Conservation (phyloP, 768 basidiomycete genomes). For the Calvatia gigantea region DNA sequence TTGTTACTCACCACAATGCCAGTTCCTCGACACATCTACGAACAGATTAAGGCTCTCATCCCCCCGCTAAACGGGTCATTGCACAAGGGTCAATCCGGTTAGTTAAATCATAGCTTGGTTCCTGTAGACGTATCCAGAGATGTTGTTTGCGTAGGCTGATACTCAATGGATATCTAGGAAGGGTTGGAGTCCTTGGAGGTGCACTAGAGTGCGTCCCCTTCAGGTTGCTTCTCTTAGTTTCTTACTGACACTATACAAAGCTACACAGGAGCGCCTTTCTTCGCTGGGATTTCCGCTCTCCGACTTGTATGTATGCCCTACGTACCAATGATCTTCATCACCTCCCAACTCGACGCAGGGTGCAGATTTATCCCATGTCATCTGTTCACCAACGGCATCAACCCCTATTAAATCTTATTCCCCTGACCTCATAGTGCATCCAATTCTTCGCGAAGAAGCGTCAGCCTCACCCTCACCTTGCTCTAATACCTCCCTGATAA, state of each 20-base stretch:
- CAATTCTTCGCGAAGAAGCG: constrained; percentile 72
- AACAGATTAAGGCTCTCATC: constrained; percentile 78
- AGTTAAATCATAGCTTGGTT: constrained; percentile 15
- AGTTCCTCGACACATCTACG: constrained; percentile 54
- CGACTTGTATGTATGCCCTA: constrained; percentile 56
- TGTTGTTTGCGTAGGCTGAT: neutral
- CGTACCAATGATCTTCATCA: neutral
- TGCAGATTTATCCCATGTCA: constrained; percentile 94
- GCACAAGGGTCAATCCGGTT: constrained; percentile 94
- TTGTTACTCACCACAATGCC: constrained; percentile 41
- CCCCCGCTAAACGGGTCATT: constrained; percentile 86
- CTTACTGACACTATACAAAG: constrained; percentile 34
- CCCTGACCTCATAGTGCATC: constrained; percentile 96
- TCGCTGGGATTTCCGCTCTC: constrained; percentile 88
- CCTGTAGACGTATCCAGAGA: neutral
- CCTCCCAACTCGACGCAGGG: constrained; percentile 51
- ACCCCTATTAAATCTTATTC: constrained; percentile 95
- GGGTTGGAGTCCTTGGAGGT: constrained; percentile 92
- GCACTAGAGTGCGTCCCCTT: constrained; percentile 73
- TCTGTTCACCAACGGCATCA: constrained; percentile 92
- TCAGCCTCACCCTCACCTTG: constrained; percentile 27
- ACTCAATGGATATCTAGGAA: constrained; percentile 43
- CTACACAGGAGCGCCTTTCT: constrained; percentile 97
- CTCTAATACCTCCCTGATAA: neutral
- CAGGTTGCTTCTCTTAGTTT: neutral